Percentiles rank a stretch among this genome's conserved stretches.
These are phyloP conservation scores for Ganoderma lingzhi DNA, from an alignment of 1,284 basidiomycete genomes.

Conservation along the genomic window DNA sequence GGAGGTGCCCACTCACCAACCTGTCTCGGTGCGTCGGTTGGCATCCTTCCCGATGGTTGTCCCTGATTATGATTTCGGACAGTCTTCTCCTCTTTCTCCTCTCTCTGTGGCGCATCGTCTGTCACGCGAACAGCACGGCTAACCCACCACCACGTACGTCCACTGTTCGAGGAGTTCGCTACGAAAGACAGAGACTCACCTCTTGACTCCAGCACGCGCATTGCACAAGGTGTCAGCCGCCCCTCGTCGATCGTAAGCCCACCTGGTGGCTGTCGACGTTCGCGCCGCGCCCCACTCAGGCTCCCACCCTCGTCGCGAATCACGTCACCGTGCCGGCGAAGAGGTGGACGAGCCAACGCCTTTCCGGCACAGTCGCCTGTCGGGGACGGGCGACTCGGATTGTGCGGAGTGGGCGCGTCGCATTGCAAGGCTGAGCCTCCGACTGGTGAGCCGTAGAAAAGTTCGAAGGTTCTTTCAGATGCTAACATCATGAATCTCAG, in stretches of 20 bases:
- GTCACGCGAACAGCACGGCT: not conserved
- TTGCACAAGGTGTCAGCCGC: not conserved
- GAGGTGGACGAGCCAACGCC: slow-evolving; percentile 16
- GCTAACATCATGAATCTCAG: not conserved
- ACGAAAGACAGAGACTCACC: not conserved
- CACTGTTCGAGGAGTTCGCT: not conserved
- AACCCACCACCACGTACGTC: slow-evolving; percentile 12
- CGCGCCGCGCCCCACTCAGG: slow-evolving; percentile 16
- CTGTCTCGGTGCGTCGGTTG: not conserved
- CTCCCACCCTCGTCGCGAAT: slow-evolving; percentile 9
- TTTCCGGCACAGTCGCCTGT: slow-evolving; percentile 19
- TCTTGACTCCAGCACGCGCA: not conserved
- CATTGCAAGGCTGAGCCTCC: slow-evolving; percentile 21
- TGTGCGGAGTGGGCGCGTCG: slow-evolving; percentile 18
- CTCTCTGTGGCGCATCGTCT: not conserved
- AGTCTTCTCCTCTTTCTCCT: not conserved
- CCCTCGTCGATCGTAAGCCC: slow-evolving; percentile 14
- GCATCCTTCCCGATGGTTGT: not conserved
- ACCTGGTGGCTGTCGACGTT: slow-evolving; percentile 22
- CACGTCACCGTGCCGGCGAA: not conserved
- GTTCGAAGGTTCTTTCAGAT: not conserved
- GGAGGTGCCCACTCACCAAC: slow-evolving; percentile 1
- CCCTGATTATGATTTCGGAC: not conserved
- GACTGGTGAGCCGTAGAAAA: slow-evolving; percentile 4
- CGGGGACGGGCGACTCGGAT: slow-evolving; percentile 19